These are phyloP conservation scores for Cubamyces sp. DNA, from an alignment of 768 basidiomycete genomes.

Conservation along the genomic window DNA sequence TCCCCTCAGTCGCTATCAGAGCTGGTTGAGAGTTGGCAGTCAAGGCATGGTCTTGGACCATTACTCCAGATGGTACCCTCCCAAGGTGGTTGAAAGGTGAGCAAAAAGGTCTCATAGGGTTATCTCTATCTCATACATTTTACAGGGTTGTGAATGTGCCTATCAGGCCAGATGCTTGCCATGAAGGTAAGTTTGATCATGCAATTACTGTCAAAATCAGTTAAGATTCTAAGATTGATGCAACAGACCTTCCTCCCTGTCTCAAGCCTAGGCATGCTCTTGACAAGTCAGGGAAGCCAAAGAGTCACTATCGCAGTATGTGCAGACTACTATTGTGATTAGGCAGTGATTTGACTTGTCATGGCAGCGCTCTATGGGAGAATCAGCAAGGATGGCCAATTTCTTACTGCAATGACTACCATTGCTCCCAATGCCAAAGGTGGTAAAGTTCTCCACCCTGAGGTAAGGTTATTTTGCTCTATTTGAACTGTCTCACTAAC, in stretches of 20 bases:
- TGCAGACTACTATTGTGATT: not conserved
- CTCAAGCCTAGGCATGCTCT: slow-evolving; percentile 29
- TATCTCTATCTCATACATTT: not conserved
- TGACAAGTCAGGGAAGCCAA: not conserved
- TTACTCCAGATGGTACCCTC: slow-evolving; percentile 51
- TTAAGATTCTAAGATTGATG: no score
- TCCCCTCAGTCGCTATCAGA: slow-evolving; percentile 51
- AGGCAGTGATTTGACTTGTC: not conserved
- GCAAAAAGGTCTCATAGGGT: slow-evolving; percentile 4
- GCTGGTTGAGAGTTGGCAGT: slow-evolving; percentile 39
- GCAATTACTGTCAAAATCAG: no score
- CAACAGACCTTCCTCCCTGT: slow-evolving; percentile 46
- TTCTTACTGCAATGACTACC: slow-evolving; percentile 67
- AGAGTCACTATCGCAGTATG: slow-evolving; percentile 4
- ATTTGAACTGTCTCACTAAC: not conserved
- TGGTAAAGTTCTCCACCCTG: slow-evolving; percentile 48
- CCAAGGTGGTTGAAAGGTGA: slow-evolving; percentile 55
- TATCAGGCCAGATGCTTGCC: slow-evolving; percentile 51
- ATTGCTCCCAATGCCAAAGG: slow-evolving; percentile 56
- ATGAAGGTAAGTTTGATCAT: slow-evolving; percentile 44
- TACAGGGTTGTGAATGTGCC: slow-evolving; percentile 59
- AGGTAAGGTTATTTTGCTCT: slow-evolving; percentile 35
- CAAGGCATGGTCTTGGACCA: slow-evolving; percentile 53
- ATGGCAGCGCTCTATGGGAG: slow-evolving; percentile 57
- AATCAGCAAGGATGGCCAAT: slow-evolving; percentile 53